Evolutionary conservation across 306 rosid genomes (phyloP).

Genomic region (Sophora flavescens): DNA sequence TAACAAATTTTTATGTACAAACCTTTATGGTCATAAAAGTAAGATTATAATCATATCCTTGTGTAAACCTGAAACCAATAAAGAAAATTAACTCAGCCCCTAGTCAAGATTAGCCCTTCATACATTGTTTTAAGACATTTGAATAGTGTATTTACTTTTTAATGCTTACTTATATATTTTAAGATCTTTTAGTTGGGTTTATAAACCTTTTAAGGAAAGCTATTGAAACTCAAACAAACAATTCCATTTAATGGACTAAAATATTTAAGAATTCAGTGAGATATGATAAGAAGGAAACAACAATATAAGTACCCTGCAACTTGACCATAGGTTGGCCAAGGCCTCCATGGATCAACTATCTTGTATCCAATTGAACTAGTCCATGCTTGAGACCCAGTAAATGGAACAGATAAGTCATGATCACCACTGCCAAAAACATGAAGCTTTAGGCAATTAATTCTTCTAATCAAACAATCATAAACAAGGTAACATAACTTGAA

Average conservation of each 20-base stretch:
- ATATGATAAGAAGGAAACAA: constrained; percentile 6
- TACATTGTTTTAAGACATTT: constrained; percentile 1
- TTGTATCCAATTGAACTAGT: constrained; percentile 36
- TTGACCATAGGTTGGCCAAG: constrained; percentile 67
- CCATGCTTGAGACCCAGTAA: no score
- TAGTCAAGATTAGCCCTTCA: constrained; percentile 9
- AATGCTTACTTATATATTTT: not conserved
- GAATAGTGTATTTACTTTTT: constrained; percentile 1
- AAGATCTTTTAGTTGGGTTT: not conserved
- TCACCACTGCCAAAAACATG: not conserved
- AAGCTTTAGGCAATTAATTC: not conserved
- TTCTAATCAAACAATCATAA: not conserved
- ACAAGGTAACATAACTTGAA: not conserved
- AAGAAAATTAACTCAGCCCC: not conserved
- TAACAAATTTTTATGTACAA: constrained; percentile 2
- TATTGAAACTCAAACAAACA: not conserved
- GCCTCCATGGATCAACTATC: constrained; percentile 75
- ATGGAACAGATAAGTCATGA: no score
- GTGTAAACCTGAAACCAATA: constrained; percentile 68
- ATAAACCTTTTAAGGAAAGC: constrained; percentile 4
- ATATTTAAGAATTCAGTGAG: constrained; percentile 11
- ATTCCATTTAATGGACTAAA: not conserved
- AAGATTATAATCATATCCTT: constrained; percentile 76
- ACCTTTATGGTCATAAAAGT: constrained; percentile 87
- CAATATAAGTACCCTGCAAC: constrained; percentile 68